A percentile compares a stretch with the other conserved stretches of the same genome.
phyloP scores from a whole-genome alignment of 495 filamentous ascomycete genomes.

The Pyrenula aspistea region DNA sequence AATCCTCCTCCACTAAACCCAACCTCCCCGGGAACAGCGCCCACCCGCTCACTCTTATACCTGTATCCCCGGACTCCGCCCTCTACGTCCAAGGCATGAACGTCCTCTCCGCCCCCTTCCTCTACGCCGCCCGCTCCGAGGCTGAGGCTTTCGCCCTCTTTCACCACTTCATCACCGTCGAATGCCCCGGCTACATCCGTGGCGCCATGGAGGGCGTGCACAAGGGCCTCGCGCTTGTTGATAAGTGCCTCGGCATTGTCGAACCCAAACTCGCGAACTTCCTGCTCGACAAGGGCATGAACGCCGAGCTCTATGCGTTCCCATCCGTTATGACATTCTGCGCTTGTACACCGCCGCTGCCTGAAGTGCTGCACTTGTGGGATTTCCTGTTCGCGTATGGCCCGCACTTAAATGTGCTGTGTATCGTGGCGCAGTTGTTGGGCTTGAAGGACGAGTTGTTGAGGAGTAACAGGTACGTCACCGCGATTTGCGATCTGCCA shows the following conservation, averaged over 20 bases:
- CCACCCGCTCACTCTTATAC: not conserved
- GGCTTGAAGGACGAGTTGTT: constrained; percentile 77
- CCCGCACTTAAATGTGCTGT: constrained; percentile 85
- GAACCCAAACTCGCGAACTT: constrained; percentile 79
- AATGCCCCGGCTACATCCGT: constrained; percentile 88
- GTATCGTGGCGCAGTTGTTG: constrained; percentile 92
- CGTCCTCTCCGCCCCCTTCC: constrained; percentile 93
- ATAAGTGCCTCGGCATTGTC: constrained; percentile 78
- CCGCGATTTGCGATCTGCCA: too few species aligned
- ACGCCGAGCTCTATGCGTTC: constrained; percentile 95
- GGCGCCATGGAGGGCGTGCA: constrained; percentile 98
- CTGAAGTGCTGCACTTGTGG: constrained; percentile 92
- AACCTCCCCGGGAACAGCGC: constrained; percentile 35
- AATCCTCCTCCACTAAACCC: constrained; percentile 29
- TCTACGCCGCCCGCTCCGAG: constrained; percentile 90
- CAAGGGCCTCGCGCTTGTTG: constrained; percentile 78
- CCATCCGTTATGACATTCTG: constrained; percentile 89
- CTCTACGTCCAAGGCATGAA: constrained; percentile 99
- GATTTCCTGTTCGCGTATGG: constrained; percentile 97
- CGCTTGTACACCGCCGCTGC: constrained; percentile 92
- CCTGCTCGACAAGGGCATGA: constrained; percentile 72
- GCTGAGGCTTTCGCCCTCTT: constrained; percentile 90
- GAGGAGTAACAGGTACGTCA: constrained; percentile 62
- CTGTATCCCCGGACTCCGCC: constrained; percentile 44
- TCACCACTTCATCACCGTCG: constrained; percentile 72